phyloP scores from a whole-genome alignment of 495 filamentous ascomycete species.

The Hypoxylon lienhwacheense region DNA sequence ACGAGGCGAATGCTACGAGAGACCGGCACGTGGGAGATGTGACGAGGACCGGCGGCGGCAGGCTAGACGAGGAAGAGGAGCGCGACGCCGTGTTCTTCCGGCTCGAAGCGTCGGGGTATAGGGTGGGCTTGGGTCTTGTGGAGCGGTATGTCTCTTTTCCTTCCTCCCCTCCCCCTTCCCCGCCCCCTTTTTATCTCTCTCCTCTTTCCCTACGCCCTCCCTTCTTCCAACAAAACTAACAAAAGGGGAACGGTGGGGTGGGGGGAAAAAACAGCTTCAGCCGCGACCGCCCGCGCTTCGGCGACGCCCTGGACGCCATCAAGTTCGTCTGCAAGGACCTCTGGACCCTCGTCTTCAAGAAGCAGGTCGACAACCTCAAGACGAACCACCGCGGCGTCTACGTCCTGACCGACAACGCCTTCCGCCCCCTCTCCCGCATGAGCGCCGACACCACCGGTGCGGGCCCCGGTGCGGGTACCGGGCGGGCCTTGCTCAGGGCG shows the following conservation, averaged over 20 bases:
- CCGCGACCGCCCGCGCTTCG: slow-evolving; percentile 81
- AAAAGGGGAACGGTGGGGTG: too few species aligned
- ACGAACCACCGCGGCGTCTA: slow-evolving; percentile 97
- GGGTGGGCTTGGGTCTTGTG: slow-evolving; percentile 89
- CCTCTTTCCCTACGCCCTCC: slow-evolving; percentile 36
- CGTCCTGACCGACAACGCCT: slow-evolving; percentile 91
- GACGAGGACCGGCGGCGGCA: slow-evolving; percentile 25
- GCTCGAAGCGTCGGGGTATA: slow-evolving; percentile 83
- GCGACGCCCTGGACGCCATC: slow-evolving; percentile 85
- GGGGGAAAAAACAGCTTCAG: slow-evolving; percentile 67
- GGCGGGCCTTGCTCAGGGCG: slow-evolving; percentile 69
- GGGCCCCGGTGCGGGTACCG: too few species aligned
- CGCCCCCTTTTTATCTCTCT: slow-evolving; percentile 62
- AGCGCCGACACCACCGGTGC: slow-evolving; percentile 73
- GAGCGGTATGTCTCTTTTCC: slow-evolving; percentile 71
- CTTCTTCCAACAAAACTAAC: too few species aligned
- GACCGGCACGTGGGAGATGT: not conserved
- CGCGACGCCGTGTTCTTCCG: slow-evolving; percentile 80
- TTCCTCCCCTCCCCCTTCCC: slow-evolving; percentile 28
- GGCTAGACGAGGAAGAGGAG: slow-evolving; percentile 70
- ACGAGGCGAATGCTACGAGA: slow-evolving; percentile 9
- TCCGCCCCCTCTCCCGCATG: slow-evolving; percentile 87
- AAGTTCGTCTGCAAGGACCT: slow-evolving; percentile 99
- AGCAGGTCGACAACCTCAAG: slow-evolving; percentile 97
- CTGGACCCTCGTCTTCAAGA: slow-evolving; percentile 90